These are phyloP conservation scores for Boletus edulis DNA, from an alignment of 768 basidiomycete species.

Conservation along the genomic window DNA sequence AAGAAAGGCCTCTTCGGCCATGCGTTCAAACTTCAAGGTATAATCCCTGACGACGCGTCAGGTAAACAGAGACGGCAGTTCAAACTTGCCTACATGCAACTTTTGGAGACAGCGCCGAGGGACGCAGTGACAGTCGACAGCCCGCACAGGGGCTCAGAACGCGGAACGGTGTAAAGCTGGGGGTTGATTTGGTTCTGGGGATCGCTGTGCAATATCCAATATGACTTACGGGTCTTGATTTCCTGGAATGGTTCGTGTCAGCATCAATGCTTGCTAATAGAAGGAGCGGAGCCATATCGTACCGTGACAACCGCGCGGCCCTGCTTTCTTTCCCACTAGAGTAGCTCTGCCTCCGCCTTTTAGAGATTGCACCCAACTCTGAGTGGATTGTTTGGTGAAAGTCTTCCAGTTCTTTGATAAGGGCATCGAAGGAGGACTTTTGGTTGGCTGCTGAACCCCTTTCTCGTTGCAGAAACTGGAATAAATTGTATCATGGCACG, in stretches of 20 bases:
- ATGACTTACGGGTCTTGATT: conserved; percentile 7
- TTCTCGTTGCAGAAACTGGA: conserved; percentile 14
- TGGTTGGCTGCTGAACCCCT: conserved; percentile 3
- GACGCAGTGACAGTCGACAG: conserved; percentile 5
- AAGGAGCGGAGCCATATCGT: background rate
- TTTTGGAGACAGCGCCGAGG: conserved; percentile 2
- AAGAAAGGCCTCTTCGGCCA: background rate
- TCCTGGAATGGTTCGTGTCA: background rate
- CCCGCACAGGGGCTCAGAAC: background rate
- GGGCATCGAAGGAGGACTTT: conserved; percentile 8
- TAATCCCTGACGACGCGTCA: conserved; percentile 8
- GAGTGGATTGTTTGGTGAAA: background rate
- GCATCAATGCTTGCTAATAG: background rate
- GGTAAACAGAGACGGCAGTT: background rate
- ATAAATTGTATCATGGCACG: background rate
- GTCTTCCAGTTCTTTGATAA: conserved; percentile 9
- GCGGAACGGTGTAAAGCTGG: background rate
- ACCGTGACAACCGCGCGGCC: background rate
- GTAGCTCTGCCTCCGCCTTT: background rate
- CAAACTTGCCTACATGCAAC: conserved; percentile 1
- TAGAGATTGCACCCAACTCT: background rate
- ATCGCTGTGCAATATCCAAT: background rate
- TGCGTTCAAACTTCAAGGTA: conserved; percentile 2
- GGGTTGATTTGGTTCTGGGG: background rate
- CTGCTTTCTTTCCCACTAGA: background rate